Evolutionary conservation across 176 grass and related monocot genomes (phyloP), one percentile per base, ranked within the genome.

Genomic region (Bonia amplexicaulis): DNA sequence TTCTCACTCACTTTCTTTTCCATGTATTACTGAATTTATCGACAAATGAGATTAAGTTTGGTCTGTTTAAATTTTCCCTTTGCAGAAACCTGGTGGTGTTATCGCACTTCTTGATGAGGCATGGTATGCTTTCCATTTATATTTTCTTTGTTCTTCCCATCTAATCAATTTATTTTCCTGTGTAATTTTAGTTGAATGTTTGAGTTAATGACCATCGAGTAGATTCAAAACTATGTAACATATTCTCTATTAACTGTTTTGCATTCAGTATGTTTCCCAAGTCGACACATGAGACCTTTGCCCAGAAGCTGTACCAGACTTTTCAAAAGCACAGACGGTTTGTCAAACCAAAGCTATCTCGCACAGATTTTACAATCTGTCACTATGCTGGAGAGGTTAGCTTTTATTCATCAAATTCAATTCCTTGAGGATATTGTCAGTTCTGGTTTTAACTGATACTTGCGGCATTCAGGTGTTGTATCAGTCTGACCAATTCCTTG

Each of bases 91-190:
- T 96, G 93, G 97, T 82, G 97, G 97, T 66, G 89, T 99, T 65
- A 84, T 99, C 86, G 91, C 97, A 72, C 97, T 99, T 88, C 97
- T 99, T 69, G 97, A 99, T 80, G 97, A 99, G 85, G 97, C 96
- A 86, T 99, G 96, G 96, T 99, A 85, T 84, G 84, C 51, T 77
- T 68, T 57, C 66, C 83, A 16, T 73, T 84, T 83, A 73, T 48
- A 23, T 74, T 81, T 80, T 53, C 16, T 73, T 78, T 88, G 44
- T 79, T 54, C 65, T 79, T 66, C 27, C 9, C 49, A 17, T 73
- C 42, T 82, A 48, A 13, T 89, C 64, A 76, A 66, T 73, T 74
- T 83, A 73, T 76, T 59, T 82, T 54, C 42, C 48, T 71, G 31
- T 65, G 9, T 63, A 6, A 80, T 29, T 27, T 27, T 71, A 20